Evolutionary conservation across 176 grass and related monocot species (phyloP), one percentile per base, ranked within the genome.

Genomic region (Pontederia paniculata): DNA sequence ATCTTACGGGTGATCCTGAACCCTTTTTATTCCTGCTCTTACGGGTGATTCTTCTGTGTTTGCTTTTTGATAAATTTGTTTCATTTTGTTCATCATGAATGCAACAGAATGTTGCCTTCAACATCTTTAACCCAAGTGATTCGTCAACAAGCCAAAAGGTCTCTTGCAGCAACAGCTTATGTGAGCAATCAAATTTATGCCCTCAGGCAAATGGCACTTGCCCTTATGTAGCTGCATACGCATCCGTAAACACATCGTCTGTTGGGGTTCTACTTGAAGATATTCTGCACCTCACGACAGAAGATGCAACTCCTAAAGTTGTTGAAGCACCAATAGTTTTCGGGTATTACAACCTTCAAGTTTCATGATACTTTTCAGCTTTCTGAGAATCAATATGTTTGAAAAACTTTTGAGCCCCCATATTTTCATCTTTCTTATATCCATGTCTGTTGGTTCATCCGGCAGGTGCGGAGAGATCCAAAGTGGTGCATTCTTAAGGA

Each of bases 401-500:
- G 50, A 8, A 1, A 8, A 9, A 19, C 10, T 12, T 16, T 52
- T 52, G 9, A 52, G 50, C 7, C 28, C 7, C 7, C 28, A 6
- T 3, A 42, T 15, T 5, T 5, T 42, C 37, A 18, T 60, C 16
- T 9, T 31, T 53, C 14, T 50, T 20, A 55, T 10, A 23, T 50
- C 55, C 47, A 17, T 15, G 52, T 41, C 18, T 28, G 25, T 18
- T 23, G n/a, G n/a, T 58, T 23, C 8, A 64, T 58, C 76, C 43
- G 79, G 87, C 71, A 93, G 94, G n/a, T 98, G 94, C 66, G 94
- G 87, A 70, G 55, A 68, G 57, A 21, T 56, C 6, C 94, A 98
- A 72, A 93, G 83, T 20, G 94, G 94, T 22, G 75, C 83, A 0
- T 93, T 98, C 71, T 66, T 98, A 19, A 66, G 73, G 63, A 73